These are phyloP conservation scores for Fusarium zealandicum DNA, from an alignment of 2,329 filamentous ascomycete genomes.

Conservation along the genomic window DNA sequence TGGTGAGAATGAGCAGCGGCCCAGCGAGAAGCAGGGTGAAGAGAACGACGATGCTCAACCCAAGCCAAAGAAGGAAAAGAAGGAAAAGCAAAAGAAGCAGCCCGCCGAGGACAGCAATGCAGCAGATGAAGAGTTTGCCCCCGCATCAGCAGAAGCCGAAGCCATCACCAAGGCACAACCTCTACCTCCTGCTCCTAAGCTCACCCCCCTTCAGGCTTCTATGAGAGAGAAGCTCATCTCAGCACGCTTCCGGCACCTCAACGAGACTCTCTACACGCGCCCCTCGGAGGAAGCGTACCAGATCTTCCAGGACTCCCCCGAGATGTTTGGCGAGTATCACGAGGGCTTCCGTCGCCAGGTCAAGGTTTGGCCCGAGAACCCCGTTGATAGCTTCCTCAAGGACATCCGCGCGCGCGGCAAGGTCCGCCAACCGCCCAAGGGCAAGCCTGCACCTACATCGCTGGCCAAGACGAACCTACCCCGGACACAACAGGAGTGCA, in stretches of 20 bases:
- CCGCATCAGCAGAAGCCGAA: constrained; percentile 32
- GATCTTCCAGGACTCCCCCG: constrained; percentile 83
- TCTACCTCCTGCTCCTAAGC: constrained; percentile 60
- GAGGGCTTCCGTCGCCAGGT: constrained; percentile 96
- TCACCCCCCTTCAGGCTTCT: constrained; percentile 90
- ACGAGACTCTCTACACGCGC: constrained; percentile 94
- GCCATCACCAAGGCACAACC: constrained; percentile 37
- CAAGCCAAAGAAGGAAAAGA: constrained; percentile 49
- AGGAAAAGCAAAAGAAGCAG: constrained; percentile 40
- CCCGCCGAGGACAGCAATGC: constrained; percentile 27
- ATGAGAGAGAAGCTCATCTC: constrained; percentile 97
- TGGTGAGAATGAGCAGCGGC: constrained; percentile 34
- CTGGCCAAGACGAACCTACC: constrained; percentile 64
- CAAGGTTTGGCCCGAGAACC: constrained; percentile 95
- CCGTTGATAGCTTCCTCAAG: constrained; percentile 84
- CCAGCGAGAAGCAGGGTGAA: constrained; percentile 12
- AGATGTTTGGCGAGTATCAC: constrained; percentile 97
- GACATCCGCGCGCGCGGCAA: constrained; percentile 74
- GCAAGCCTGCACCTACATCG: constrained; percentile 40
- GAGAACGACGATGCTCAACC: constrained; percentile 33
- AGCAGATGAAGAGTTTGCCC: constrained; percentile 10
- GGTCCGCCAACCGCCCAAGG: constrained; percentile 48
- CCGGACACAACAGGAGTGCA: constrained; percentile 74
- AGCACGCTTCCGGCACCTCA: constrained; percentile 95
- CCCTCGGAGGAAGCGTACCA: constrained; percentile 83